A percentile compares a stretch with the other conserved stretches of the same genome.
phyloP scores from a whole-genome alignment of 2,329 filamentous ascomycete genomes.

The Tricladium varicosporioides region DNA sequence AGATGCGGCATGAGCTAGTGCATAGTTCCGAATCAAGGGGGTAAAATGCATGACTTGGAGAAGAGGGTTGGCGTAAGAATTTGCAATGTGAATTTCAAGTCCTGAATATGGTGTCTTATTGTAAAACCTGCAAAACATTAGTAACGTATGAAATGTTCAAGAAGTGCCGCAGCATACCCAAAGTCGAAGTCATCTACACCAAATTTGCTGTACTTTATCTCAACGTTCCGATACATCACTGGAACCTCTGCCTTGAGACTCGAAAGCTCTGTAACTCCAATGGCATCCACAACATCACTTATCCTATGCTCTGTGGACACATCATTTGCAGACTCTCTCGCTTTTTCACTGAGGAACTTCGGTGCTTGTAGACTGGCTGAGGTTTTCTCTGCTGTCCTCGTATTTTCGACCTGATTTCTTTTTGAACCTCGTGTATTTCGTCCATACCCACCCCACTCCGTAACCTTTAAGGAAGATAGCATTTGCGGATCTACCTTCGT shows the following conservation, averaged over 20 bases:
- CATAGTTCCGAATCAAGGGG: conserved; percentile 80
- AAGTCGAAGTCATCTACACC: conserved; percentile 99
- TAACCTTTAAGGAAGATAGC: conserved; percentile 64
- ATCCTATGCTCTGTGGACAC: conserved; percentile 39
- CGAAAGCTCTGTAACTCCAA: conserved; percentile 69
- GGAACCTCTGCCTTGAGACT: conserved; percentile 79
- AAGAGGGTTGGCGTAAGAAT: conserved; percentile 92
- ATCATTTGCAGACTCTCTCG: conserved; percentile 61
- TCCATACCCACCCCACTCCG: conserved; percentile 76
- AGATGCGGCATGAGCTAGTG: conserved; percentile 84
- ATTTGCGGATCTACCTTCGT: conserved; percentile 70
- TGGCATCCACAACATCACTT: conserved; percentile 58
- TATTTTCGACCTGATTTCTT: conserved; percentile 82
- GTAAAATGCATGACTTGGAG: conserved; percentile 91
- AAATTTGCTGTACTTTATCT: conserved; percentile 99
- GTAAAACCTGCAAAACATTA: conserved; percentile 65
- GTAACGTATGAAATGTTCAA: conserved; percentile 7
- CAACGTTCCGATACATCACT: conserved; percentile 86
- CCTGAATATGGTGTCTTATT: conserved; percentile 92
- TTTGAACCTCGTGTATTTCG: conserved; percentile 70
- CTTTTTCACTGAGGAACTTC: conserved; percentile 93
- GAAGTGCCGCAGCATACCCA: conserved; percentile 53
- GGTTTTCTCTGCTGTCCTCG: conserved; percentile 59
- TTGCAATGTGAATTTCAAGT: conserved; percentile 92
- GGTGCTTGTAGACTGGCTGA: conserved; percentile 68